Evolutionary conservation across 1,139 yeast species (phyloP), one percentile per base, ranked within the genome.

Genomic region (Diutina rugosa): DNA sequence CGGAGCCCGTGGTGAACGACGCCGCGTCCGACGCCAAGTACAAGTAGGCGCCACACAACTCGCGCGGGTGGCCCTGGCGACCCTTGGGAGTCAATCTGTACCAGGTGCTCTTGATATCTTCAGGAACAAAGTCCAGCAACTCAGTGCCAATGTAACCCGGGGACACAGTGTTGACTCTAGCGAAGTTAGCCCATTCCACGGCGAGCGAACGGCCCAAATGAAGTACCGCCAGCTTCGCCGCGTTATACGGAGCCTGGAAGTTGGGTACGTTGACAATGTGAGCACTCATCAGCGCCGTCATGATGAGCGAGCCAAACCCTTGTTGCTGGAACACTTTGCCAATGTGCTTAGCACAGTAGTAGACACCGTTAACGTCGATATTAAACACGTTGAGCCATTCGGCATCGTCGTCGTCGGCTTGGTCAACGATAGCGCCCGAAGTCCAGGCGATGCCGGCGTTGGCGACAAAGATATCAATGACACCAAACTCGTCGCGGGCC

Each of bases 191-290:
- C 71, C 71, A 69, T 61, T 69, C 72, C 30, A 67, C 63, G 46
- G 72, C 71, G 58, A 69, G 63, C 16, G 71, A 68, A 61, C 65
- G 68, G 57, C 69, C 69, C 61, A 69, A 64, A 60, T 68, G 71
- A 56, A 67, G 62, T 18, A 67, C 71, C 58, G 65, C 72, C 47
- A 71, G 71, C 64, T 69, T 69, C 56, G 71, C 78, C 51, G 80
- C 84, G 64, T 81, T 81, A 73, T 80, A 80, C 29, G 79, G 79
- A 57, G 81, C 74, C 68, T 82, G 87, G 56, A 80, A 80, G 67
- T 82, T 84, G 55, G 87, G 87, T 65, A 80, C 81, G 68, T 82
- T 82, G 62, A 80, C 87, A 63, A 82, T 81, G 64, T 80, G 79
- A 51, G 81, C 87, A 46, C 86, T 81, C 84, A 81, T 81, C 56